phyloP scores from a whole-genome alignment of 2,329 filamentous ascomycete species.

The Fusarium veterinarium region DNA sequence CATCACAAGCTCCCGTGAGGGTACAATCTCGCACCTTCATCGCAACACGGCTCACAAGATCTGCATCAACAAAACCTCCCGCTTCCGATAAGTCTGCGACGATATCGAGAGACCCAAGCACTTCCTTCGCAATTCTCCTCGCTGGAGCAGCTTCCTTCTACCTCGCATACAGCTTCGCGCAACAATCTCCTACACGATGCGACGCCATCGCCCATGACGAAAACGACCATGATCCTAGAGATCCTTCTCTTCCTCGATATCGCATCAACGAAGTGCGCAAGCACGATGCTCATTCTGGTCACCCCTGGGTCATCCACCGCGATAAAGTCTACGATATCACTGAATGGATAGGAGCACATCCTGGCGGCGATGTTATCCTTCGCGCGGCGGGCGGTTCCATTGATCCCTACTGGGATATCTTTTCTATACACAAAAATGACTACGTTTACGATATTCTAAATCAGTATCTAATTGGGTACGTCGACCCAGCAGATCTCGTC shows the following conservation, averaged over 20 bases:
- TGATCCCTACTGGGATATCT: constrained; percentile 77
- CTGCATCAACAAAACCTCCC: not conserved
- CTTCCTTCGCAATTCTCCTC: constrained; percentile 18
- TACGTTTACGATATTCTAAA: constrained; percentile 73
- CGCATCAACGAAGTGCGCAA: constrained; percentile 63
- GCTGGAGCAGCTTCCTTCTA: constrained; percentile 34
- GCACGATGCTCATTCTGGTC: constrained; percentile 62
- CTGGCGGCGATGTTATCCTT: constrained; percentile 75
- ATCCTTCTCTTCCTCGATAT: constrained; percentile 60
- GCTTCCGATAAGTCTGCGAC: not conserved
- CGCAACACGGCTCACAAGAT: constrained; percentile 2
- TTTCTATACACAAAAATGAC: constrained; percentile 73
- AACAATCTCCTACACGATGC: constrained; percentile 35
- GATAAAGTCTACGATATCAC: constrained; percentile 78
- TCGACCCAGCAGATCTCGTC: constrained; percentile 69
- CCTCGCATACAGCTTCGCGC: constrained; percentile 32
- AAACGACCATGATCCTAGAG: constrained; percentile 45
- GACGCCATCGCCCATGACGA: constrained; percentile 16
- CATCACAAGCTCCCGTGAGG: constrained; percentile 11
- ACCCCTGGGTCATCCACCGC: constrained; percentile 73
- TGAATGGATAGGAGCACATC: constrained; percentile 73
- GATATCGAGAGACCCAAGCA: constrained; percentile 8
- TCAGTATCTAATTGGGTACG: constrained; percentile 72
- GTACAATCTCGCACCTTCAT: constrained; percentile 26
- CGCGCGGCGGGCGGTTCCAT: constrained; percentile 72